Base-by-base conservation (phyloP, 306 rosid species). In the Glycine soja region DNA sequence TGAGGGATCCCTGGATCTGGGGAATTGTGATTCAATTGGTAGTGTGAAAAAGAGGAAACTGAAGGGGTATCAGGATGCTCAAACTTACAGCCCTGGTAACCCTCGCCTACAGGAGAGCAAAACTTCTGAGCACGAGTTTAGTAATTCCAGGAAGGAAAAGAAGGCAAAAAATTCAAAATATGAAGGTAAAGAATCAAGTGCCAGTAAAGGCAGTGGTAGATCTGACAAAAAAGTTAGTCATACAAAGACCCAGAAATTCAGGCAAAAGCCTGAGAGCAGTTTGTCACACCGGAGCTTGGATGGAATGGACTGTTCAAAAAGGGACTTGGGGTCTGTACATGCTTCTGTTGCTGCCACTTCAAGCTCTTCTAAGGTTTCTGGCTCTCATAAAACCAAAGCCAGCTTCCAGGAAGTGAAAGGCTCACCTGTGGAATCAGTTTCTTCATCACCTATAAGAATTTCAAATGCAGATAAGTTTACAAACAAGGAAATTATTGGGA, bases 361-460 rank as follows among this genome's bases (percentile, higher is more conserved):
- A 75, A 96, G 99, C 85, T 93, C 99, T 72, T 96, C 99, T 72
- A 93, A 96, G 85, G 88, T 96, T 80, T 93, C 99, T 81, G 97
- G 97, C 76, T 93, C 97, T 56, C 99, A 91, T 68, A 96, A 86
- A 90, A 90, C 93, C 73, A 93, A 90, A 86, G 88, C 91, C 75
- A 90, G 89, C 85, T 89, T 96, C 85, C 98, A 90, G 68, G 99
- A 96, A 75, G 85, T 88, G 89, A 96, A 92, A 83, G 97, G 98
- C 67, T 96, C 99, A 1, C 99, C 99, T 0, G 99, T 96, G 53
- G 99, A 96, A 91, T 96, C 99, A 11, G 99, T 96, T 80, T 96
- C 99, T 70, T 96, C 99, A 12, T 96, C 98, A 18, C 99, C 99
- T 70, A 74, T 96, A 92, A 92, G 97, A 96, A 82, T 85, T 81